phyloP scores from a whole-genome alignment of 345 rosid genomes.

The Dimocarpus longan region DNA sequence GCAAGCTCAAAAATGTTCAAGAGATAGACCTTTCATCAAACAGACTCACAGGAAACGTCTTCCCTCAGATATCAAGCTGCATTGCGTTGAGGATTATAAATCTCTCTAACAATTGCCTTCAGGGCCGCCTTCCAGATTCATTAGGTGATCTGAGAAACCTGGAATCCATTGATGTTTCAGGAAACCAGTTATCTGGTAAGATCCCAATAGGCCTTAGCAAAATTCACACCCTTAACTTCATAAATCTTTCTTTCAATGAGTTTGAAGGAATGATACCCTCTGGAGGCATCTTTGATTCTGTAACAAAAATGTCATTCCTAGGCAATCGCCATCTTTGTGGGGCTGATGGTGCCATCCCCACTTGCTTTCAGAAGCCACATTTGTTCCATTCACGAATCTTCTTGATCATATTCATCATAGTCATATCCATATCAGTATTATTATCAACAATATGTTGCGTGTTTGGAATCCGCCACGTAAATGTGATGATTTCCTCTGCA shows the following conservation, averaged over 20 bases:
- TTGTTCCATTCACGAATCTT: constrained; percentile 34
- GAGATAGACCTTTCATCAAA: constrained; percentile 62
- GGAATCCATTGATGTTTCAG: constrained; percentile 46
- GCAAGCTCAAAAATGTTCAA: constrained; percentile 53
- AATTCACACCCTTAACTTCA: constrained; percentile 40
- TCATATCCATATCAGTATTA: constrained; percentile 33
- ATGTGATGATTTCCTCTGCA: constrained; percentile 28
- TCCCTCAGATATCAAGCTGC: constrained; percentile 50
- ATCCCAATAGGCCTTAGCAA: constrained; percentile 49
- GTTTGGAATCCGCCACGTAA: constrained; percentile 31
- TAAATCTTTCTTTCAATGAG: constrained; percentile 52
- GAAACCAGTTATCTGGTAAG: constrained; percentile 43
- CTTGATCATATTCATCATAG: constrained; percentile 30
- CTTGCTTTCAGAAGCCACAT: constrained; percentile 33
- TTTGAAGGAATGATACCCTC: constrained; percentile 51
- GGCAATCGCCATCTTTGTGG: constrained; percentile 53
- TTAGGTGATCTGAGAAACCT: constrained; percentile 49
- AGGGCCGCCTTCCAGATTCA: constrained; percentile 52
- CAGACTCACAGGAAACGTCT: constrained; percentile 43
- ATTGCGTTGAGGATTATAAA: constrained; percentile 37
- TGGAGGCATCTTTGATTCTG: constrained; percentile 46
- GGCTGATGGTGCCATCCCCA: constrained; percentile 18
- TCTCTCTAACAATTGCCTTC: constrained; percentile 44
- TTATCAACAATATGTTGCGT: constrained; percentile 34
- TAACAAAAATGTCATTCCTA: constrained; percentile 40